Evolutionary conservation across 306 rosid genomes (phyloP).

Genomic region (Begonia peltatifolia): DNA sequence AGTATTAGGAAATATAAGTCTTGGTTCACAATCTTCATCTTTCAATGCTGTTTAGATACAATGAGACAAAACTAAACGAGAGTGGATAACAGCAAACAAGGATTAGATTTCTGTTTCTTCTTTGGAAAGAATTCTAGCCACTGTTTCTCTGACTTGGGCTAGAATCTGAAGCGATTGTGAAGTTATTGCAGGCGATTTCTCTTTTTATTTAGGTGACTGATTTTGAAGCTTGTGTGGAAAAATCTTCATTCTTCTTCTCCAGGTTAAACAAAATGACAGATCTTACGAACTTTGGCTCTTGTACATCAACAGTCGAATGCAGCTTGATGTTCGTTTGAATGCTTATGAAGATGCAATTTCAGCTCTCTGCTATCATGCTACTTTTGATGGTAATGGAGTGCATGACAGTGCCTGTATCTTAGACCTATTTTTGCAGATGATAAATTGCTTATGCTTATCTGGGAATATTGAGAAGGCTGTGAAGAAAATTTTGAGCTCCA

Average conservation of each 20-base stretch:
- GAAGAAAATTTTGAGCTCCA: slow-evolving; percentile 40
- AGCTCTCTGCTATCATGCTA: slow-evolving; percentile 41
- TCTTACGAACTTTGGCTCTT: slow-evolving; percentile 86
- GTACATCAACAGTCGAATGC: slow-evolving; percentile 66
- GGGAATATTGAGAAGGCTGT: slow-evolving; percentile 71
- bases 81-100: too few species aligned
- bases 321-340: slow-evolving; percentile 38
- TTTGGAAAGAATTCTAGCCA: too few species aligned
- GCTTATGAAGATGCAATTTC: slow-evolving; percentile 57
- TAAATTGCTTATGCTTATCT: slow-evolving; percentile 73
- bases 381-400: slow-evolving; percentile 25
- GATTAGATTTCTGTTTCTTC: too few species aligned
- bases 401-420: slow-evolving; percentile 65
- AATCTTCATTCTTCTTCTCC: slow-evolving; percentile 26
- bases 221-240: slow-evolving; percentile 25
- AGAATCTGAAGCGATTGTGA: too few species aligned
- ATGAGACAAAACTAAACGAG: too few species aligned
- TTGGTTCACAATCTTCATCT: neutral
- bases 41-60: neutral
- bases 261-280: slow-evolving; percentile 63
- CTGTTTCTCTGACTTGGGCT: too few species aligned
- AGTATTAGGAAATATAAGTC: neutral
- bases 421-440: slow-evolving; percentile 84
- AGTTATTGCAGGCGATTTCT: neutral
- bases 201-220: neutral